These are phyloP conservation scores for Tetracladium setigerum DNA, from an alignment of 495 filamentous ascomycete genomes.

Conservation along the genomic window DNA sequence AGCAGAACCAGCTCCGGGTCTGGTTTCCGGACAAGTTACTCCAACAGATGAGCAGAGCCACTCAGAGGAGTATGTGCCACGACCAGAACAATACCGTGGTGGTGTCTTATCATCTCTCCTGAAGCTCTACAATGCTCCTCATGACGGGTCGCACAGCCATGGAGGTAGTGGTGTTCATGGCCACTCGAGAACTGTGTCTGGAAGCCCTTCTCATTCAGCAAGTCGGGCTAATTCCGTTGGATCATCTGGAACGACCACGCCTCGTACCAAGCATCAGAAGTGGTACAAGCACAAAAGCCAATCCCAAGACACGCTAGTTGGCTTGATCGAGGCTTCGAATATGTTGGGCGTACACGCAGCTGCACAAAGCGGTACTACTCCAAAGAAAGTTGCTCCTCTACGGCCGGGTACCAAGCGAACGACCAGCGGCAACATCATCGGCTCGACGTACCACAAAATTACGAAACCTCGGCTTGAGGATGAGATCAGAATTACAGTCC, in stretches of 20 bases:
- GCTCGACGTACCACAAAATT: constrained; percentile 33
- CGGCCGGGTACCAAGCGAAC: constrained; percentile 23
- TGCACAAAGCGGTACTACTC: constrained; percentile 22
- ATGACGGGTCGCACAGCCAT: neutral
- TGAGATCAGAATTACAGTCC: constrained; percentile 75
- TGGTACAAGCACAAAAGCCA: constrained; percentile 57
- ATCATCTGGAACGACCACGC: constrained; percentile 47
- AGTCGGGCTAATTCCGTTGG: constrained; percentile 1
- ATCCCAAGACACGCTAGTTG: constrained; percentile 39
- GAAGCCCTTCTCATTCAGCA: neutral
- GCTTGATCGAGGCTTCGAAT: constrained; percentile 50
- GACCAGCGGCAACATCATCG: constrained; percentile 20
- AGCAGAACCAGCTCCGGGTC: constrained; percentile 15
- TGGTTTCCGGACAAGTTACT: constrained; percentile 51
- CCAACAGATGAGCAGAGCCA: constrained; percentile 48
- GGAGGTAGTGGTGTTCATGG: neutral
- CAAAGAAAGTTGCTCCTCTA: constrained; percentile 28
- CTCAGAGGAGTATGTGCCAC: constrained; percentile 55
- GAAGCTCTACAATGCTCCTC: constrained; percentile 54
- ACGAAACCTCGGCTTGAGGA: constrained; percentile 40
- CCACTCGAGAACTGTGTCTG: constrained; percentile 11
- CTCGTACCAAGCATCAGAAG: constrained; percentile 49
- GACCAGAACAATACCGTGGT: constrained; percentile 61
- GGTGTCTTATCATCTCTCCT: constrained; percentile 73
- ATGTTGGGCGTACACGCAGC: constrained; percentile 25